Conservation (phyloP, 805 yeast species). For the Priceomyces haplophilus region DNA sequence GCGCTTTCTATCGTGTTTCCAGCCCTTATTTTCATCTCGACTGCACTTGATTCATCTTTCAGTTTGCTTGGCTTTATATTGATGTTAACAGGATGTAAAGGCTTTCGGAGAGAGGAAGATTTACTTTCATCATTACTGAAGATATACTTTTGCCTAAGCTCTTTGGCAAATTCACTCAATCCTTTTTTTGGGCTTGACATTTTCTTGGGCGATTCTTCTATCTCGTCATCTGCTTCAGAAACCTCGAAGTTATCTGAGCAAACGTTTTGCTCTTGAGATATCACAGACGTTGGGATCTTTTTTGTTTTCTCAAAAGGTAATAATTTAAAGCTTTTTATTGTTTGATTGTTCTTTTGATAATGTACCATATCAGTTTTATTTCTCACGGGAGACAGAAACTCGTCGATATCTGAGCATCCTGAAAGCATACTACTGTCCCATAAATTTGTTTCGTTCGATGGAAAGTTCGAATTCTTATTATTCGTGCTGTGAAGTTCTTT, state of each 20-base stretch:
- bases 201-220: conserved; percentile 43
- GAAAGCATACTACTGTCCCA: conserved; percentile 8
- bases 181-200: conserved; percentile 2
- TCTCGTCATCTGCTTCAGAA: conserved; percentile 33
- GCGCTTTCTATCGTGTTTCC: no score
- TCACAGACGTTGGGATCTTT: no score
- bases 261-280: background rate
- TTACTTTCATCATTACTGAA: conserved; percentile 1
- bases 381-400: conserved; percentile 18
- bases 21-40: no score
- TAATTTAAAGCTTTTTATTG: no score
- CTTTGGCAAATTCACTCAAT: conserved; percentile 9
- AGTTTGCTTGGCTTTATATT: background rate
- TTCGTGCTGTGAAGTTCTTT: background rate
- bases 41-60: background rate
- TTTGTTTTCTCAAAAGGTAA: no score
- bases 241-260: conserved; percentile 13
- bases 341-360: no score
- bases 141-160: conserved; percentile 22
- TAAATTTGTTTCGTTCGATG: background rate
- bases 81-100: background rate
- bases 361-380: background rate
- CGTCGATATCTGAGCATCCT: conserved; percentile 31
- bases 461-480: background rate
- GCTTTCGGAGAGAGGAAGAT: background rate